Base-by-base conservation (phyloP, 1,139 yeast species). In the Meyerozyma elateridarum region DNA sequence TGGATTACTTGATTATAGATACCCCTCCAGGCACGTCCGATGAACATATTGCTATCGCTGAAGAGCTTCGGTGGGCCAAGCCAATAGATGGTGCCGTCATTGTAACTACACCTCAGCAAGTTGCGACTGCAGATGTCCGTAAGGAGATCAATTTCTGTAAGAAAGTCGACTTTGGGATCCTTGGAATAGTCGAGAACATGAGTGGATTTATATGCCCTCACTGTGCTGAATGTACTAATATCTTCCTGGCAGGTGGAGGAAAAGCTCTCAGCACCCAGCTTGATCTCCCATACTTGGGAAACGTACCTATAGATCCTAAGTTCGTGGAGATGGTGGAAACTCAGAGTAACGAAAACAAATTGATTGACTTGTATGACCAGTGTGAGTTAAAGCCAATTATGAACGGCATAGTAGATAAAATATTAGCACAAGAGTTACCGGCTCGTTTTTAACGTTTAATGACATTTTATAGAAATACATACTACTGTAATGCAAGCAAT, bases 21-120 rank as follows among this genome's bases (percentile, higher is more conserved):
- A 91, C 99, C 0, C 99, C 99, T 0, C 99, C 99, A 0, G 99
- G 99, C 0, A 91, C 99, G 0, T 83, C 95, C 0, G 99, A 93
- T 55, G 99, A 93, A 55, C 99, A 93, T 56, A 91, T 93, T 28
- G 89, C 96, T 3, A 82, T 93, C 19, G 97, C 96, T 2, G 97
- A 93, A 54, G 94, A 87, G 52, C 67, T 91, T 31, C 61, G 85
- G 37, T 73, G 64, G 50, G 72, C 73, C 4, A 54, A 54, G 26
- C 72, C 72, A 3, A 51, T 64, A 3, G 73, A 67, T 36, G 74
- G 74, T 0, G 74, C 74, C 15, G 59, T 68, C 3, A 64, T 68
- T 2, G 74, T 68, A 17, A 68, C 73, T 11, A 68, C 74, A 0
- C 74, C 74, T 2, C 74, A 68, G 37, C 69, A 61, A 37, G 79